phyloP scores from a whole-genome alignment of 2,329 filamentous ascomycete genomes.

The Macrophomina phaseolina region DNA sequence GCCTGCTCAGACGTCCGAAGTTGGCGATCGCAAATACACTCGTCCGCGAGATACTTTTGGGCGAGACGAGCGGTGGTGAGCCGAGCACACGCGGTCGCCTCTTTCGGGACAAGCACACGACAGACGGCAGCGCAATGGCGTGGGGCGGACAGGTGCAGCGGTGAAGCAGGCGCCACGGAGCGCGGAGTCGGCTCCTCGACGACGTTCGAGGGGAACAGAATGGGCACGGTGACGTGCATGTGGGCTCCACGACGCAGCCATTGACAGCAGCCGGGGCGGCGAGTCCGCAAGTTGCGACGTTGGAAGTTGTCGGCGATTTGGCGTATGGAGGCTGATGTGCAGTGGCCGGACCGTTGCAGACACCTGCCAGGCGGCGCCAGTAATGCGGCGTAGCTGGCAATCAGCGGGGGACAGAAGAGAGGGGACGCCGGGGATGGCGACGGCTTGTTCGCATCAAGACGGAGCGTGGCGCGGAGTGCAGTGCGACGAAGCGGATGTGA shows the following conservation, averaged over 20 bases:
- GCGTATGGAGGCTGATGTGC: not conserved
- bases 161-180: not conserved
- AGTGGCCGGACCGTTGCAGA: not conserved
- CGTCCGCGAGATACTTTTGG: not conserved
- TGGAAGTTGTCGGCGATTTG: not conserved
- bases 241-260: not conserved
- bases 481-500: not conserved
- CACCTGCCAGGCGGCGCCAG: not conserved
- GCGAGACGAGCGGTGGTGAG: not conserved
- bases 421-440: no score
- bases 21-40: not conserved
- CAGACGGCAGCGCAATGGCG: not conserved
- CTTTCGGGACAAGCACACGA: not conserved
- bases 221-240: conserved; percentile 1
- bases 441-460: no score
- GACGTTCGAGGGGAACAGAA: not conserved
- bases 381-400: not conserved
- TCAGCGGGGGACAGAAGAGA: not conserved
- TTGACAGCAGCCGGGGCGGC: not conserved
- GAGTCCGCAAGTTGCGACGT: conserved; percentile 6
- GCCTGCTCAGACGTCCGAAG: conserved; percentile 6
- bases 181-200: conserved; percentile 15
- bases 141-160: not conserved
- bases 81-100: not conserved
- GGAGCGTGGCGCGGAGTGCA: not conserved